These are phyloP conservation scores for Aspergillus incahuasiensis DNA, from an alignment of 495 filamentous ascomycete species.

Conservation along the genomic window DNA sequence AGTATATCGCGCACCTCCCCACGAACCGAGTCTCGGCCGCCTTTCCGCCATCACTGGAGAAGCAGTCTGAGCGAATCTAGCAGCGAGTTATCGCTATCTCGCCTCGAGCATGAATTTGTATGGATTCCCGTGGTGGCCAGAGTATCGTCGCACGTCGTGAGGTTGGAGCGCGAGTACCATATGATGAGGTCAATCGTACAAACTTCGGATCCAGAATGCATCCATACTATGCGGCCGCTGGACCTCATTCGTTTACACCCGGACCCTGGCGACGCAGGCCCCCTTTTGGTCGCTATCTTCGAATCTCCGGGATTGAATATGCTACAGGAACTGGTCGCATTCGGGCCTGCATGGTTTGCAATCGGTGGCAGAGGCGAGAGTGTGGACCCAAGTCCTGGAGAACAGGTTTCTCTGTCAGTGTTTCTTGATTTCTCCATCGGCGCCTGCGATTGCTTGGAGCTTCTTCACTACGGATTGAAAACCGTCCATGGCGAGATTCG, in stretches of 20 bases:
- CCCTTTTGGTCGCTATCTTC: conserved; percentile 70
- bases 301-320: conserved; percentile 73
- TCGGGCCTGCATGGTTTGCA: conserved; percentile 70
- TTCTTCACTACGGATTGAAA: conserved; percentile 76
- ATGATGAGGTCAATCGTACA: conserved; percentile 66
- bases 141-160: conserved; percentile 71
- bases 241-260: conserved; percentile 63
- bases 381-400: conserved; percentile 46
- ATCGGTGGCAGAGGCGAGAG: conserved; percentile 47
- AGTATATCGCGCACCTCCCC: conserved; percentile 46
- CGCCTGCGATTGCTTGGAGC: conserved; percentile 76
- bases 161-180: conserved; percentile 80
- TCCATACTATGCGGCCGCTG: conserved; percentile 70
- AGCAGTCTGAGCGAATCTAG: conserved; percentile 47
- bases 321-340: conserved; percentile 62
- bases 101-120: conserved; percentile 37
- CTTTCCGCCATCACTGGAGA: conserved; percentile 34
- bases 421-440: conserved; percentile 90
- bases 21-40: conserved; percentile 35
- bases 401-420: conserved; percentile 60
- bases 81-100: conserved; percentile 41
- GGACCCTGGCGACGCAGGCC: conserved; percentile 56
- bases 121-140: conserved; percentile 63
- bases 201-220: conserved; percentile 65
- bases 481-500: conserved; percentile 85